Evolutionary conservation across 345 rosid genomes (phyloP), one percentile per base, ranked within the genome.

Genomic region (Angophora floribunda): DNA sequence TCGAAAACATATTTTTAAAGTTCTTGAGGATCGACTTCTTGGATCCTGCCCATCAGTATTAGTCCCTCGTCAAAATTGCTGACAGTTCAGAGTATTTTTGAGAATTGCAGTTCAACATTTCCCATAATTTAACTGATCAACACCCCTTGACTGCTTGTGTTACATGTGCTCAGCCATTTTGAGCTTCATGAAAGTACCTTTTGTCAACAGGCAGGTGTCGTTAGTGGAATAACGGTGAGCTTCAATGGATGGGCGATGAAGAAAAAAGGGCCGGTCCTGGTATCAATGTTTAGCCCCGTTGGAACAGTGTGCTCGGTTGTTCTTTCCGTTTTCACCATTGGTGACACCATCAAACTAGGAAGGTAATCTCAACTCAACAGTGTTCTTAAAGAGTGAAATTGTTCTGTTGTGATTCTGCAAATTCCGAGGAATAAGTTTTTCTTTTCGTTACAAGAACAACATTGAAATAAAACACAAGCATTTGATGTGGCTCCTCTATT

Each of bases 161-260:
- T 75, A 19, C 84, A 75, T 41, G 49, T 10, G 49, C 26, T 75
- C 84, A 41, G 26, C 82, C 47, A 75, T 13, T 45, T 16, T 49
- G 28, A 61, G 61, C 47, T 13, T 26, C 28, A 49, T 86, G 61
- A 52, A n/a, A 22, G 65, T 16, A 30, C 52, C 51, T 41, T 80
- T 12, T 51, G 15, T 16, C 7, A 49, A 41, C 93, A 95, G 98
- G 96, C 91, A 88, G 99, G 99, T 80, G 78, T 89, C 2, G 92
- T 95, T 86, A 88, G 95, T n/a, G 99, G 99, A 88, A 93, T 92
- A 47, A 94, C 95, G 78, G 92, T 95, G 52, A 98, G 99, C 92
- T 98, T 98, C 93, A 96, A 91, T 65, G 98, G 98, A 87, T 98
- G 99, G 99, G 99, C 99, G n/a, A 94, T 97, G 95, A 96, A 94